Evolutionary conservation across 306 rosid genomes (phyloP).

Genomic region (Ceratonia siliqua): DNA sequence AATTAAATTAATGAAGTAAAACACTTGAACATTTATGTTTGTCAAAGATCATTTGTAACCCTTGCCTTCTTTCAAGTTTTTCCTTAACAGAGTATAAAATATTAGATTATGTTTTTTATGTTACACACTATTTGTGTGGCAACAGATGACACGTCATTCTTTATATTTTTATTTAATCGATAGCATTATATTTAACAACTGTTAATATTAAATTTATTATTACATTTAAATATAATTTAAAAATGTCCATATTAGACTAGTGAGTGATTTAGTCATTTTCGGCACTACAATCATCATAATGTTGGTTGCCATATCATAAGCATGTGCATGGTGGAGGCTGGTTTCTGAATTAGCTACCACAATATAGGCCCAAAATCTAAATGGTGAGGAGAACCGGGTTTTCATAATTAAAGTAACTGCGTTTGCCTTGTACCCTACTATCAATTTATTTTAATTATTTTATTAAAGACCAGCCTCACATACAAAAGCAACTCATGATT

Average conservation of each 20-base stretch:
- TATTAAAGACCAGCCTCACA: not conserved
- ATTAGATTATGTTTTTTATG: no score
- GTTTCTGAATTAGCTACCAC: not conserved
- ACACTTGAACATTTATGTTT: not conserved
- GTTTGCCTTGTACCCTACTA: slow-evolving; percentile 8
- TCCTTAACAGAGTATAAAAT: slow-evolving; percentile 13
- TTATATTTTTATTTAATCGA: no score
- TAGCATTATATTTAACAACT: no score
- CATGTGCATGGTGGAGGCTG: not conserved
- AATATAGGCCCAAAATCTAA: not conserved
- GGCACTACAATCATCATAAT: slow-evolving; percentile 21
- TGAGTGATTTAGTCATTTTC: not conserved
- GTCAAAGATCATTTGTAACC: slow-evolving; percentile 25
- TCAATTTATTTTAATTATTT: not conserved
- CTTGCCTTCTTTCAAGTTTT: not conserved
- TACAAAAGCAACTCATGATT: not conserved
- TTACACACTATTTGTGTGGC: no score
- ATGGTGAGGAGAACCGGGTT: slow-evolving; percentile 11
- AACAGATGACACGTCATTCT: no score
- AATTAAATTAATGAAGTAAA: slow-evolving; percentile 12
- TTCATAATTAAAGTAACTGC: not conserved
- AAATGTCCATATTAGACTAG: no score
- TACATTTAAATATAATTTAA: no score
- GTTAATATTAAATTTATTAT: no score
- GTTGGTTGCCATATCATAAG: not conserved